Percentiles rank a stretch among this genome's conserved stretches.
phyloP scores from a whole-genome alignment of 2,329 filamentous ascomycete genomes.

The Westerdykella sp. region DNA sequence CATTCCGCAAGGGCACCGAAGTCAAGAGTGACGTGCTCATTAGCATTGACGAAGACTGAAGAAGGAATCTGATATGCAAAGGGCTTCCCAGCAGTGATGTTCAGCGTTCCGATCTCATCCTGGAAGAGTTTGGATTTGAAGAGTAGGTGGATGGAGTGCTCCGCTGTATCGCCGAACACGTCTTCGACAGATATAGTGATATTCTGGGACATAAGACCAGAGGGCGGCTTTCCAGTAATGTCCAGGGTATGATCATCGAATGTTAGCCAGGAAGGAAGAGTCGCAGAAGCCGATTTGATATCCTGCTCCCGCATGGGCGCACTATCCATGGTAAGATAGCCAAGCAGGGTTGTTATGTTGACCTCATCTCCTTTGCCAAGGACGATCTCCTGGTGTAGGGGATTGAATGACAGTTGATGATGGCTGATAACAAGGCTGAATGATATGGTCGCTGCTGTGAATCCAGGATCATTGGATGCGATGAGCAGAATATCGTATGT shows the following conservation, averaged over 20 bases:
- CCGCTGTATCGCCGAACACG: conserved; percentile 53
- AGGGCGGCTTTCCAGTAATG: conserved; percentile 59
- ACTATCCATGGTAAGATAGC: conserved; percentile 34
- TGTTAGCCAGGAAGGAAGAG: conserved; percentile 62
- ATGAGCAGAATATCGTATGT: conserved; percentile 66
- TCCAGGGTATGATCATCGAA: conserved; percentile 58
- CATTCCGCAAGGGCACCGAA: conserved; percentile 41
- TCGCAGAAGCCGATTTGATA: conserved; percentile 48
- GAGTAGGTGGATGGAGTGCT: conserved; percentile 48
- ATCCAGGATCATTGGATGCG: conserved; percentile 74
- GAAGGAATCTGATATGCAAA: conserved; percentile 46
- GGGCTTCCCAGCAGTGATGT: conserved; percentile 44
- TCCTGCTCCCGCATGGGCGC: conserved; percentile 43
- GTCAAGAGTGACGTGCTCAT: conserved; percentile 40
- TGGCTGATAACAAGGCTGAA: conserved; percentile 69
- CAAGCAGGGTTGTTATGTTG: conserved; percentile 24
- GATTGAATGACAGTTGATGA: conserved; percentile 61
- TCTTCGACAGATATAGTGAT: conserved; percentile 58
- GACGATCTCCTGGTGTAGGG: conserved; percentile 35
- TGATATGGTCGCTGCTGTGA: conserved; percentile 57
- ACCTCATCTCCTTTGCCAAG: conserved; percentile 28
- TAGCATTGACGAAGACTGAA: conserved; percentile 37
- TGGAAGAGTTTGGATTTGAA: conserved; percentile 40
- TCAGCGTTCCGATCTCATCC: conserved; percentile 40
- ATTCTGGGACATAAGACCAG: conserved; percentile 53